A percentile compares a stretch with the other conserved stretches of the same genome.
These are phyloP conservation scores for Pichia sp. DNA, from an alignment of 1,139 yeast species.

Conservation along the genomic window DNA sequence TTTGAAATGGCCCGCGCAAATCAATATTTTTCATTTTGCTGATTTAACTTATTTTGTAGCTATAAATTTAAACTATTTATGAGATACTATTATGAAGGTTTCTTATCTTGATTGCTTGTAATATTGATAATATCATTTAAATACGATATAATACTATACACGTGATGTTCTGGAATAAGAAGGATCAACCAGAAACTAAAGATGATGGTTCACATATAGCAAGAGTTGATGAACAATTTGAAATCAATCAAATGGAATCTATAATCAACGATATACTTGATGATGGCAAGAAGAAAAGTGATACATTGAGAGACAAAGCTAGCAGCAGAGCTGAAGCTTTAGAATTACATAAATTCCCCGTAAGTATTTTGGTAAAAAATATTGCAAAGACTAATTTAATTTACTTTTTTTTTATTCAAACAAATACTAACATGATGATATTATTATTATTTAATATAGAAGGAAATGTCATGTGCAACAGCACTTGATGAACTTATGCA, in stretches of 20 bases:
- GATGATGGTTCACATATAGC: conserved; percentile 1
- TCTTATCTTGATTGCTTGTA: too few relatives aligned
- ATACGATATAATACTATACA: neutral
- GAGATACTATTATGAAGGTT: too few relatives aligned
- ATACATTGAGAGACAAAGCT: conserved; percentile 24
- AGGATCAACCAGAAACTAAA: conserved; percentile 4
- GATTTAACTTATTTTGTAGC: too few relatives aligned
- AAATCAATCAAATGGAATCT: conserved; percentile 10
- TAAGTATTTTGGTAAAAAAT: conserved; percentile 16
- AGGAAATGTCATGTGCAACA: conserved; percentile 62
- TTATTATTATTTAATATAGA: conserved; percentile 19
- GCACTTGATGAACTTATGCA: conserved; percentile 82
- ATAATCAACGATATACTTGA: conserved; percentile 17
- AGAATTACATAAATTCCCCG: conserved; percentile 27
- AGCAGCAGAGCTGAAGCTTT: conserved; percentile 24
- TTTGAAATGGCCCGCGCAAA: too few relatives aligned
- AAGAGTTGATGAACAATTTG: conserved; percentile 8
- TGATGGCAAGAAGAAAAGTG: conserved; percentile 1
- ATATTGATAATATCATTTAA: neutral
- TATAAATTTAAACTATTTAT: too few relatives aligned
- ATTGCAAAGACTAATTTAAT: too few relatives aligned
- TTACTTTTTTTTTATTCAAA: too few relatives aligned
- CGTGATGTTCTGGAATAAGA: conserved; percentile 20
- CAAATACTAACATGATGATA: conserved; percentile 12
- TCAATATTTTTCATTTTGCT: too few relatives aligned